Base-by-base conservation (phyloP, 1,139 yeast species). In the Scheffersomyces illinoinensis region DNA sequence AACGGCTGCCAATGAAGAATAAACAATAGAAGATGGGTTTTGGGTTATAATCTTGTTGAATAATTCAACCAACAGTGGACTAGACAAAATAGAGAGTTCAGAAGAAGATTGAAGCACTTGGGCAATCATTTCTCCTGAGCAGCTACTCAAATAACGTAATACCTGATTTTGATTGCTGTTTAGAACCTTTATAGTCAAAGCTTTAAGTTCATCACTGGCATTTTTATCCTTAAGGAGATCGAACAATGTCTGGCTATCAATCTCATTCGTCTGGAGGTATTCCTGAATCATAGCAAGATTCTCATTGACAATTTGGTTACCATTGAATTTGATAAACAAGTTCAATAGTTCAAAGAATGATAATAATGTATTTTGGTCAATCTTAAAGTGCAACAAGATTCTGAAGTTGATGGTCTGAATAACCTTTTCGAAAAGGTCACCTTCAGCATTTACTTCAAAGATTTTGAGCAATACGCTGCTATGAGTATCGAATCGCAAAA, bases 381-480 rank as follows among this genome's bases (percentile, higher is more conserved):
- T 67, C 62, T 63, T 65, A 58, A 68, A 73, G 59, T 75, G 74
- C n/a, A 82, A 68, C 47, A 87, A 62, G 6, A 85, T 64, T 56
- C 76, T 76, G 59, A 89, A 70, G 61, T 81, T 80, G 47, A 86
- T 73, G 0, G 87, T 79, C 64, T 88, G 90, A 26, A 79, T 65
- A 1, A 85, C 72, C 0, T 73, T 79, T 60, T 85, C 83, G 56
- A 83, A 83, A 19, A 90, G 73, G 4, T 77, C 83, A 18, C 90
- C 91, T 68, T 90, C 96, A 4, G 88, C 79, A 51, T 75, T 76
- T 24, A 81, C 74, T 60, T 83, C 87, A 64, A 86, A 86, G 23
- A 89, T 69, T 10, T 76, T 74, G 21, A 76, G 63, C 43, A 89
- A 68, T 3, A 72, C 77, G 69, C 14, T 58, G 53, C 69, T 79